phyloP scores from a whole-genome alignment of 371 early-diverging fungal species.

The Apophysomyces variabilis region DNA sequence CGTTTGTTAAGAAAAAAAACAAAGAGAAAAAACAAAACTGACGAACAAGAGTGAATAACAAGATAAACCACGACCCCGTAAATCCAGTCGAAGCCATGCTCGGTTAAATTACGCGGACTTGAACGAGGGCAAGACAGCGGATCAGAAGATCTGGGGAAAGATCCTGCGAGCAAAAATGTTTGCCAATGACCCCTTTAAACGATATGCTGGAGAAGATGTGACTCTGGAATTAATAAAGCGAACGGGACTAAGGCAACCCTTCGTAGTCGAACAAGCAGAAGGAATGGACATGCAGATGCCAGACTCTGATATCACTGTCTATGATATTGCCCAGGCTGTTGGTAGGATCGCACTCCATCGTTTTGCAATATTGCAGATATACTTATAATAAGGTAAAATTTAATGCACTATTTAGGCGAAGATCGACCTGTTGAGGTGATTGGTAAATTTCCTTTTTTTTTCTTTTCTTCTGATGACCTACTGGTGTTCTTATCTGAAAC shows the following conservation, averaged over 20 bases:
- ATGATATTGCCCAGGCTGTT: slow-evolving; percentile 70
- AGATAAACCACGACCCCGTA: slow-evolving; percentile 50
- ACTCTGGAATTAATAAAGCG: slow-evolving; percentile 58
- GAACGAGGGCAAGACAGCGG: slow-evolving; percentile 70
- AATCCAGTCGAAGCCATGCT: slow-evolving; percentile 62
- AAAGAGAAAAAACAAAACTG: not conserved
- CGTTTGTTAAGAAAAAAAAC: too few relatives aligned
- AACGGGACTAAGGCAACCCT: slow-evolving; percentile 65
- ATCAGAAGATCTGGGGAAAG: slow-evolving; percentile 67
- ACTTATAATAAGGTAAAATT: not conserved
- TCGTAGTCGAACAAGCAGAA: slow-evolving; percentile 60
- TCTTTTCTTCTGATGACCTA: not conserved
- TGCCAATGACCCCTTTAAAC: slow-evolving; percentile 58
- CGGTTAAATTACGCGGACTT: slow-evolving; percentile 72
- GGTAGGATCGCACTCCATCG: slow-evolving; percentile 42
- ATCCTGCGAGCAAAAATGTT: slow-evolving; percentile 63
- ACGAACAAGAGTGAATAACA: not conserved
- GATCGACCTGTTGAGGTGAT: slow-evolving; percentile 74
- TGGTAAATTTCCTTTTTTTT: slow-evolving; percentile 33
- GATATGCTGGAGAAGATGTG: slow-evolving; percentile 57
- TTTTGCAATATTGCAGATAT: slow-evolving; percentile 3
- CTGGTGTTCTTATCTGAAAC: not conserved
- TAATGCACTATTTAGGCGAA: slow-evolving; percentile 40
- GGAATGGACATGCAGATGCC: slow-evolving; percentile 90
- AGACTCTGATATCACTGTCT: slow-evolving; percentile 57